Base-by-base conservation (phyloP, 1,139 yeast species). In the Nakaseomyces nivariensis region DNA sequence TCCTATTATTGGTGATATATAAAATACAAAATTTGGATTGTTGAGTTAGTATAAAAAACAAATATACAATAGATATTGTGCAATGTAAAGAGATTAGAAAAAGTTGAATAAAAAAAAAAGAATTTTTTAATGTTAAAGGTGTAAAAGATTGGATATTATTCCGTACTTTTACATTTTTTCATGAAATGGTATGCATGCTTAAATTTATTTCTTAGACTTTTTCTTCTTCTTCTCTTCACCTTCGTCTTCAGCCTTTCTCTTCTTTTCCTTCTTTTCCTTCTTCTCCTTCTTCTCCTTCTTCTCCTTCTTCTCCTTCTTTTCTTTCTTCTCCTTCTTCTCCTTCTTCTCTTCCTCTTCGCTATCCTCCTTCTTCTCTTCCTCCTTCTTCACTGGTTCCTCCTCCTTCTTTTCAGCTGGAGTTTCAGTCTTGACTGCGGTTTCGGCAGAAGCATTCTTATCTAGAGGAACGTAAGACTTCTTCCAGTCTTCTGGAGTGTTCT, bases 401-500 rank as follows among this genome's bases (percentile, higher is more conserved):
- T 67, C 66, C 55, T 70, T 46, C 67, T 71, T 64, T 17, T 65
- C 60, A 48, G 73, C 70, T 42, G 62, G 59, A 27, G 64, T 58
- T 46, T 57, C 61, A 45, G 64, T 55, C 24, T 63, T 56, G 38
- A 61, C 57, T 41, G 68, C 52, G 41, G 64, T 54, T 27, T 60
- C 55, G 33, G 61, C 56, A 42, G 64, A 57, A 45, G 78, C 80
- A 56, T 76, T 80, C 58, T 77, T 81, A 60, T 84, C 89, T 61
- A 83, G 85, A 66, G 88, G 89, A 60, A 83, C 86, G 70, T 92
- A 94, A 49, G 80, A 82, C 62, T 76, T 74, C 75, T 89, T 90
- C 99, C 99, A 92, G 48, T 80, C 77, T 48, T 80, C 85, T 62
- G 98, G 98, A 45, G 98, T 92, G 69, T 79, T 82, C 70, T 92